Evolutionary conservation across 2,329 filamentous ascomycete species (phyloP).

Genomic region (Lecanicillium sp.): DNA sequence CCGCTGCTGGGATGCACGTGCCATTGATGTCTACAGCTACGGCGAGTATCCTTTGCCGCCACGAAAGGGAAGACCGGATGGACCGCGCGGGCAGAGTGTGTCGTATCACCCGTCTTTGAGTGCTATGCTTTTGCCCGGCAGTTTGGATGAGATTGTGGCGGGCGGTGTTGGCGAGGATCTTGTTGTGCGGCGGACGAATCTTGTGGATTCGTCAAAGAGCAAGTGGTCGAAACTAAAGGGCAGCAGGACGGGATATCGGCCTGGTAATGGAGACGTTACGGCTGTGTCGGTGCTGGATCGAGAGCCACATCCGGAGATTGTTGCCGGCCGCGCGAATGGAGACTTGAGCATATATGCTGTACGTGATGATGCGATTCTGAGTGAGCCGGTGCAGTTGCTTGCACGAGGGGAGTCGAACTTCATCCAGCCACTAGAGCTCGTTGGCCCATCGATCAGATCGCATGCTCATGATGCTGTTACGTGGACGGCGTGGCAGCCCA

Average conservation of each 20-base stretch:
- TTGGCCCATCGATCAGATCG: slow-evolving; percentile 12
- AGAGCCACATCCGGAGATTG: slow-evolving; percentile 21
- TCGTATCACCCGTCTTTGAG: slow-evolving; percentile 40
- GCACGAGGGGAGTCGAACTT: not conserved
- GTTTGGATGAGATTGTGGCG: slow-evolving; percentile 36
- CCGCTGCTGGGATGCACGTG: slow-evolving; percentile 43
- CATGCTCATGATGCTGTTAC: slow-evolving; percentile 22
- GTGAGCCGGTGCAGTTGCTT: slow-evolving; percentile 16
- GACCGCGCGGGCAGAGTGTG: slow-evolving; percentile 22
- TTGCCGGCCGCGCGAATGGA: slow-evolving; percentile 43
- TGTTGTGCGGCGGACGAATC: slow-evolving; percentile 30
- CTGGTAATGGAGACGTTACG: slow-evolving; percentile 42
- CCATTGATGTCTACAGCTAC: slow-evolving; percentile 27
- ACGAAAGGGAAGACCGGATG: slow-evolving; percentile 10
- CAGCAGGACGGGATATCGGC: slow-evolving; percentile 25
- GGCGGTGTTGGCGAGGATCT: slow-evolving; percentile 46
- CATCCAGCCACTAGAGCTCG: slow-evolving; percentile 9
- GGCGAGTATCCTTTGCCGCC: slow-evolving; percentile 13
- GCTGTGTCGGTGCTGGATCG: slow-evolving; percentile 35
- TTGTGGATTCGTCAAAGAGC: slow-evolving; percentile 13
- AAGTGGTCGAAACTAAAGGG: slow-evolving; percentile 32
- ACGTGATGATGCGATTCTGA: slow-evolving; percentile 20
- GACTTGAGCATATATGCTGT: slow-evolving; percentile 36
- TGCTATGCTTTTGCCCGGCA: slow-evolving; percentile 27
- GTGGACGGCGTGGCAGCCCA: slow-evolving; percentile 24